Evolutionary conservation across 2,329 filamentous ascomycete species (phyloP), one percentile per base, ranked within the genome.

Genomic region (Chrysosporium queenslandicum): DNA sequence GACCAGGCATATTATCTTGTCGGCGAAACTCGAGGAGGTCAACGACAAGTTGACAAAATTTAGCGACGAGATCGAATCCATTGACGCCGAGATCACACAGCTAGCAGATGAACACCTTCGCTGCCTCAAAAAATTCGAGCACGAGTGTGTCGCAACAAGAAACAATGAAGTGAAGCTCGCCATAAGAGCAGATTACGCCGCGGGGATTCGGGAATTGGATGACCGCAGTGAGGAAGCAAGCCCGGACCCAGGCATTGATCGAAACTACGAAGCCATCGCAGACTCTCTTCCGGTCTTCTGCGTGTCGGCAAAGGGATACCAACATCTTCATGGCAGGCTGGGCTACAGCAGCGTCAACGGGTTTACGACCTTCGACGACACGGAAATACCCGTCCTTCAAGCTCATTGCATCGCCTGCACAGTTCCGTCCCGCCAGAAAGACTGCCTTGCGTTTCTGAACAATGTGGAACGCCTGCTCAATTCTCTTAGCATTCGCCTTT

Each of bases 271-370:
- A 0, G 64, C 78, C 40, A 72, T 83, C 6, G 79, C 77, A 0
- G 63, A 63, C 7, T 71, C 68, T 0, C 68, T 86, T 0, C 76
- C 80, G 0, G 80, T 85, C 1, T 86, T 83, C 59, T 85, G 81
- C 55, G 77, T 85, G 14, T 81, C 78, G 53, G 78, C 77, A 43
- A 69, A 77, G 41, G 80, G 76, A 0, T 85, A 82, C 50, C 80
- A 85, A 58, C 79, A 80, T 58, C 64, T 85, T n/a, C 68, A 71
- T 36, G 78, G 77, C 1, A 71, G 77, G 2, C 60, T 83, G 7
- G 62, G 77, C 40, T 80, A 85, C 50, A 16, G n/a, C 8, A 65
- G 69, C 1, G 58, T 66, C 9, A 65, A 71, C 11, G 80, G 80
- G 0, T 85, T 83, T 60, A 63, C 64, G 1, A 63, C 67, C 2